A percentile compares a stretch with the other conserved stretches of the same genome.
Evolutionary conservation across 805 yeast genomes (phyloP).

Genomic region (Yarrowia osloensis): DNA sequence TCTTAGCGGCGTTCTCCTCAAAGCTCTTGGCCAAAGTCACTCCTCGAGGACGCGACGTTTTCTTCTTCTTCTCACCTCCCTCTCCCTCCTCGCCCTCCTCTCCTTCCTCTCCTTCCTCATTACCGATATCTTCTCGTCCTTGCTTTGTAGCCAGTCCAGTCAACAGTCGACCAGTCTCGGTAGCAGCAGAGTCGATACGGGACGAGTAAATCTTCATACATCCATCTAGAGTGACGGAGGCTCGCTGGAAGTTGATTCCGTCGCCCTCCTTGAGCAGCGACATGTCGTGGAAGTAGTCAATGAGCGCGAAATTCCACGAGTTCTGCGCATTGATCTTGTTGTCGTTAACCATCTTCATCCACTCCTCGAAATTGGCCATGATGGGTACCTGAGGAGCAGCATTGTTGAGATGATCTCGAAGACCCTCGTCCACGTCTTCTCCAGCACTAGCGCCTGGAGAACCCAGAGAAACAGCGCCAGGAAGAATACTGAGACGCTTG

Average conservation of each 20-base stretch:
- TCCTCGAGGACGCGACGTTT: constrained; percentile 36
- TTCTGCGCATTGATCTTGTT: constrained; percentile 81
- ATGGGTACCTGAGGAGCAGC: constrained; percentile 34
- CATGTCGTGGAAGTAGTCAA: constrained; percentile 87
- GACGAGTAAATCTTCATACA: constrained; percentile 91
- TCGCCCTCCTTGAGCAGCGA: constrained; percentile 73
- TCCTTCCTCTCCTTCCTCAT: constrained; percentile 35
- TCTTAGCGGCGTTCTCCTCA: constrained; percentile 40
- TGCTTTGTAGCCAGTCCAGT: constrained; percentile 62
- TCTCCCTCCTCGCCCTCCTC: constrained; percentile 34
- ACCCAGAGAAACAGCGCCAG: background rate
- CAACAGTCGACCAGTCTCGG: constrained; percentile 81
- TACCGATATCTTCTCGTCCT: constrained; percentile 33
- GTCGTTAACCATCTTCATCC: constrained; percentile 82
- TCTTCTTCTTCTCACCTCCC: constrained; percentile 36
- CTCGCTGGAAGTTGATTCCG: constrained; percentile 83
- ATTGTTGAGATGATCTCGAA: constrained; percentile 7
- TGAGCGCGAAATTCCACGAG: constrained; percentile 87
- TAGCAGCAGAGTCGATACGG: constrained; percentile 87
- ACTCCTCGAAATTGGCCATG: constrained; percentile 61
- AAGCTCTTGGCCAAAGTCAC: constrained; percentile 41
- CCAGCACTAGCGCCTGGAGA: background rate
- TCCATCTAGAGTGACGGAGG: constrained; percentile 89
- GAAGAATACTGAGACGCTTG: constrained; percentile 24
- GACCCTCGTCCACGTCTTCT: constrained; percentile 6